Conservation (phyloP, 192 early-diverging fungal genomes). For the Radiomyces spectabilis region DNA sequence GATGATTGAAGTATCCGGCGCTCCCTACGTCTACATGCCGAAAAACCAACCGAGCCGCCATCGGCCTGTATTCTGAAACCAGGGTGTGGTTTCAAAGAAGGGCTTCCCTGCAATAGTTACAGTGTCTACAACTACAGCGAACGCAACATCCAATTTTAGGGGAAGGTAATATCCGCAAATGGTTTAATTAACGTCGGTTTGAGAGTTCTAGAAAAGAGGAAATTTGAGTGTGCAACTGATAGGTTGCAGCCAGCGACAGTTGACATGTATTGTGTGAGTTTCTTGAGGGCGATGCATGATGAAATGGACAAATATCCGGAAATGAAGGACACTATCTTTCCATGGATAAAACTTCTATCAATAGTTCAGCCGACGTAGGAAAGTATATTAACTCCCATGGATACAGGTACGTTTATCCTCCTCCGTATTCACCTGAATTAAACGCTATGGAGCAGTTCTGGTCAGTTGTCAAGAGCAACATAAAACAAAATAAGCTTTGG, state of each 20-base stretch:
- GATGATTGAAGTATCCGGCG: too few relatives aligned
- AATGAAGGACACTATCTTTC: background rate
- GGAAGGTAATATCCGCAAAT: background rate
- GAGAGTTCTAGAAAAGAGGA: slow-evolving; percentile 2
- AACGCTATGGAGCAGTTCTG: too few relatives aligned
- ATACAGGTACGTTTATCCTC: too few relatives aligned
- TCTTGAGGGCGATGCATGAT: background rate
- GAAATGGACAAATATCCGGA: background rate
- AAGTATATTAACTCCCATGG: too few relatives aligned
- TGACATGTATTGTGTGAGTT: background rate
- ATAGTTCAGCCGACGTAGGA: background rate
- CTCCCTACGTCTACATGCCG: too few relatives aligned
- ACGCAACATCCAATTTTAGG: slow-evolving; percentile 3
- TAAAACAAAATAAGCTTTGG: too few relatives aligned
- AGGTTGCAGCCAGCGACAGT: background rate
- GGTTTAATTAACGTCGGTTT: slow-evolving; percentile 1
- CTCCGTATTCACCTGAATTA: too few relatives aligned
- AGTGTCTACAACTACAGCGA: slow-evolving; percentile 2
- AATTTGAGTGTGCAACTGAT: background rate
- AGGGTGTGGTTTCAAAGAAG: slow-evolving; percentile 3
- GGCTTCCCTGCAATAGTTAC: slow-evolving; percentile 6
- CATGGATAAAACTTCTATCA: slow-evolving; percentile 8
- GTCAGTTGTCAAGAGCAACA: too few relatives aligned
- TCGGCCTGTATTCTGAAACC: too few relatives aligned
- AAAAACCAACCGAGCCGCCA: too few relatives aligned